Evolutionary conservation across 306 rosid genomes (phyloP).

Genomic region (Boehmeria nivea): DNA sequence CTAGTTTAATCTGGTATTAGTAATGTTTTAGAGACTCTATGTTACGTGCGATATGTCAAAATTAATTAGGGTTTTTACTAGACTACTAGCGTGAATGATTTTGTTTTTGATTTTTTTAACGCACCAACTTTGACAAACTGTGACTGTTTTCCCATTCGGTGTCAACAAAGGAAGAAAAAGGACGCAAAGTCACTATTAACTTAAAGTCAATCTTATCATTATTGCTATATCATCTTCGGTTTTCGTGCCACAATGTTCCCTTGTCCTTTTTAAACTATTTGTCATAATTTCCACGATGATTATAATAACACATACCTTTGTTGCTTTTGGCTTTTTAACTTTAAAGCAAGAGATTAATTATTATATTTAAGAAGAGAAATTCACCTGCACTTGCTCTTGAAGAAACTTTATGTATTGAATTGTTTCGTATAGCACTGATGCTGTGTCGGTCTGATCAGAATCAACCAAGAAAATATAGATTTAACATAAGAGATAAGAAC

Average conservation of each 20-base stretch:
- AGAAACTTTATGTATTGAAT: constrained; percentile 82
- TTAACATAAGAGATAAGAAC: background rate
- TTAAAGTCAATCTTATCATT: background rate
- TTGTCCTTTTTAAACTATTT: too few species aligned
- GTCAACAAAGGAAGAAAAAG: background rate
- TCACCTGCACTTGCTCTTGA: constrained; percentile 85
- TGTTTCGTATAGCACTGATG: constrained; percentile 88
- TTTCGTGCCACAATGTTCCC: background rate
- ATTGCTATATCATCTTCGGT: background rate
- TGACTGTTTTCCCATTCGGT: background rate
- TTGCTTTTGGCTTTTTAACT: too few species aligned
- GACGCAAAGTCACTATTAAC: too few species aligned
- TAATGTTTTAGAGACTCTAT: too few species aligned
- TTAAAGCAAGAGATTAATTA: too few species aligned
- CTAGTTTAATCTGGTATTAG: too few species aligned
- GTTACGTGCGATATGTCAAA: too few species aligned
- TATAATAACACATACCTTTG: too few species aligned
- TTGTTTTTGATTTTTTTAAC: background rate
- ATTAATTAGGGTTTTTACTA: too few species aligned
- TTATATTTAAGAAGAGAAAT: background rate
- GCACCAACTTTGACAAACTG: too few species aligned
- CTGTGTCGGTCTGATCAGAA: constrained; percentile 82
- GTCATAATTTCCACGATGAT: too few species aligned
- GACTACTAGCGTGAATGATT: background rate
- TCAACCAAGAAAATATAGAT: background rate